phyloP scores from a whole-genome alignment of 768 basidiomycete genomes.

The Trametes punicea region DNA sequence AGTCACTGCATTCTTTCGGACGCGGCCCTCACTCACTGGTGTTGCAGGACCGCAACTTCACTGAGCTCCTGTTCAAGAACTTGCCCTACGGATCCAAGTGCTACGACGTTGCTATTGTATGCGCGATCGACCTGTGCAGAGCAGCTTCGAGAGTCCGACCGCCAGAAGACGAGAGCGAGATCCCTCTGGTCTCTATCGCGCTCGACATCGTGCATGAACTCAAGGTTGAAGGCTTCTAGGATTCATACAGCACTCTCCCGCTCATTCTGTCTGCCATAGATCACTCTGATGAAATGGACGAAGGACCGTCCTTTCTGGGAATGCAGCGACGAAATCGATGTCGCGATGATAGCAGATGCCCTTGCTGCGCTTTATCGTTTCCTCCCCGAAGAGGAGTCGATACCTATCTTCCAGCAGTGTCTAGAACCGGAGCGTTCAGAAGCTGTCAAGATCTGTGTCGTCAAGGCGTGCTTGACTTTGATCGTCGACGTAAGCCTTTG shows the following conservation, averaged over 20 bases:
- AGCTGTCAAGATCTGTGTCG: constrained; percentile 72
- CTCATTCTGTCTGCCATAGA: constrained; percentile 14
- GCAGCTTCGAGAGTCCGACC: constrained; percentile 53
- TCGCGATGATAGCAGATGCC: constrained; percentile 72
- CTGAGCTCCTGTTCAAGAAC: constrained; percentile 60
- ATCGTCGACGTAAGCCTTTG: constrained; percentile 52
- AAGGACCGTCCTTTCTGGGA: constrained; percentile 64
- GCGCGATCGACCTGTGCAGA: constrained; percentile 74
- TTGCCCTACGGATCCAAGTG: constrained; percentile 45
- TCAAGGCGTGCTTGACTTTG: constrained; percentile 70
- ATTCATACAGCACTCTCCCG: neutral
- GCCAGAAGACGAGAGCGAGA: constrained; percentile 44
- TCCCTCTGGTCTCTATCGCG: constrained; percentile 62
- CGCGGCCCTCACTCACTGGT: neutral
- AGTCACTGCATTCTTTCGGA: neutral
- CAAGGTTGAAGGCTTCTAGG: constrained; percentile 44
- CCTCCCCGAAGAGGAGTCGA: constrained; percentile 56
- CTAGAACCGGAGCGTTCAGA: constrained; percentile 77
- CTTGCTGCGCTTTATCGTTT: constrained; percentile 73
- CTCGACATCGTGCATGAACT: constrained; percentile 77
- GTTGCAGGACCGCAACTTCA: constrained; percentile 51
- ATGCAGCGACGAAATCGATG: constrained; percentile 63
- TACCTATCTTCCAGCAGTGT: constrained; percentile 59
- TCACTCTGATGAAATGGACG: constrained; percentile 32
- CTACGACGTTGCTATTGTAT: constrained; percentile 65